These are phyloP conservation scores for Fusarium fracticaudum DNA, from an alignment of 2,329 filamentous ascomycete genomes.

Conservation along the genomic window DNA sequence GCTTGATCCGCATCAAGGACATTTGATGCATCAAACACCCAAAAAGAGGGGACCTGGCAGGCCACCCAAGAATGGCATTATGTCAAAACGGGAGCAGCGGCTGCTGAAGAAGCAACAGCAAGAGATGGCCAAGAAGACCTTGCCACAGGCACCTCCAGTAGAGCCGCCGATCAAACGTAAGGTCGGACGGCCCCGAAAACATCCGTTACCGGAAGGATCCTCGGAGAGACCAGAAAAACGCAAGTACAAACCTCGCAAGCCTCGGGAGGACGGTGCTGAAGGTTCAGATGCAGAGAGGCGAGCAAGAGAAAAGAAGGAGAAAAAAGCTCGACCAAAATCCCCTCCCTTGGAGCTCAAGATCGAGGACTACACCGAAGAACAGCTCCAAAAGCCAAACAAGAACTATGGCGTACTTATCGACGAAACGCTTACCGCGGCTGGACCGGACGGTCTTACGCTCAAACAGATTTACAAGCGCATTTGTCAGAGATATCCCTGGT, in stretches of 20 bases:
- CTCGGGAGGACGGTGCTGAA: conserved; percentile 64
- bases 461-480: conserved; percentile 73
- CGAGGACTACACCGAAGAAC: conserved; percentile 66
- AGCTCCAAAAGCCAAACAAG: conserved; percentile 69
- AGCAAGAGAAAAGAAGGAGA: conserved; percentile 68
- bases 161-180: conserved; percentile 69
- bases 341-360: conserved; percentile 65
- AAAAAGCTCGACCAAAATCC: conserved; percentile 68
- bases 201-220: conserved; percentile 67
- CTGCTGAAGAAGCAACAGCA: conserved; percentile 67
- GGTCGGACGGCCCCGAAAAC: conserved; percentile 72
- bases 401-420: conserved; percentile 70
- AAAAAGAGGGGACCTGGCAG: conserved; percentile 81
- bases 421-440: conserved; percentile 65
- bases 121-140: conserved; percentile 60
- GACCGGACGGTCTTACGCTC: conserved; percentile 63
- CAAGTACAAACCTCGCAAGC: conserved; percentile 72
- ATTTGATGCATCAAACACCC: conserved; percentile 56
- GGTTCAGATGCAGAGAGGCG: conserved; percentile 65
- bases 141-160: conserved; percentile 57
- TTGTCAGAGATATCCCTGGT: conserved; percentile 66
- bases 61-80: conserved; percentile 83
- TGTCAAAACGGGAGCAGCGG: conserved; percentile 80
- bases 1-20: conserved; percentile 46
- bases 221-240: conserved; percentile 68